Evolutionary conservation across 176 grass and related monocot genomes (phyloP), one percentile per base, ranked within the genome.

Genomic region (Oryza punctata): DNA sequence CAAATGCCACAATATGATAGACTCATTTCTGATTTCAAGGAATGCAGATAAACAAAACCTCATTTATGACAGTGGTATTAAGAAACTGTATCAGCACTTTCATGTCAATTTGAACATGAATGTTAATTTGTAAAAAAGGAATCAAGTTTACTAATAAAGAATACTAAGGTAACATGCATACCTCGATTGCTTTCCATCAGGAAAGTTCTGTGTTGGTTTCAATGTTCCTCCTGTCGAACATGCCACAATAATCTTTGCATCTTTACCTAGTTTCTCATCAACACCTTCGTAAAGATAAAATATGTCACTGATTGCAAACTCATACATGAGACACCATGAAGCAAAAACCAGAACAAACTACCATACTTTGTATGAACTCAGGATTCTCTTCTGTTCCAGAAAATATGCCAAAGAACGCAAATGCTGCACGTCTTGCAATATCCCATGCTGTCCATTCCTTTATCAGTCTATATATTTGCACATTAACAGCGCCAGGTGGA

Each of bases 361-460:
- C 26, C 64, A 14, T 92, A 99, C 96, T 85, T 80, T 94, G 89
- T 60, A 99, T 67, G 67, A 99, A 96, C 70, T 96, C 96, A 68
- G 96, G 96, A 30, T 99, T 99, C 70, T 99, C 96, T 88, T 98
- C 96, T 67, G 96, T 99, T 87, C 93, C 96, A 19, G 96, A 44
- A 80, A 96, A 99, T 85, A 99, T 99, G 38, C 96, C 96, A 37
- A 99, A 99, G 85, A 99, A 99, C 10, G 93, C 96, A 85, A 99
- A 99, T 75, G 96, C 96, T 46, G 93, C 96, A 82, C 93, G 87
- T 65, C 96, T 91, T 29, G 96, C 96, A 78, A 99, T 99, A 87
- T 99, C 96, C 96, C 96, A 96, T 80, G 96, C 91, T 2, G 96
- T 99, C 96, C 96, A 99, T 90, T 99, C 96, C 82, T 99, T 99